Conservation (phyloP, 2,329 filamentous ascomycete species). For the Epichloe festucae region DNA sequence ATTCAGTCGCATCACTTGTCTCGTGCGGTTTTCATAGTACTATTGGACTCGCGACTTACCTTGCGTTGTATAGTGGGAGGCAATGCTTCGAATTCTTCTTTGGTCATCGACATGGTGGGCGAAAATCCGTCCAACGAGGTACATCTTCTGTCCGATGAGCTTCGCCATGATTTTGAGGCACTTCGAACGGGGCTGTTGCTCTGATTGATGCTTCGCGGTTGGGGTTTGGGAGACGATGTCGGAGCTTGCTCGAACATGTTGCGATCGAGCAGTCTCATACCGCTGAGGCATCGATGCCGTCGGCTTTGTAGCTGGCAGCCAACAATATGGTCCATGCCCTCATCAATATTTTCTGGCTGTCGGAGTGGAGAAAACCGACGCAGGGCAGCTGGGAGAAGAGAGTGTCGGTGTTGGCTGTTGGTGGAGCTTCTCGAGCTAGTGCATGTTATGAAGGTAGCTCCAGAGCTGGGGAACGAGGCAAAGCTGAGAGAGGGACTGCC, state of each 20-base stretch:
- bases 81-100: constrained; percentile 34
- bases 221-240: constrained; percentile 6
- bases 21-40: background rate
- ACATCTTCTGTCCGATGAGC: constrained; percentile 12
- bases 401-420: constrained; percentile 4
- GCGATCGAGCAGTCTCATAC: background rate
- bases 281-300: background rate
- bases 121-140: constrained; percentile 11
- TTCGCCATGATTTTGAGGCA: constrained; percentile 11
- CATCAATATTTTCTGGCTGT: background rate
- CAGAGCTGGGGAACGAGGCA: constrained; percentile 7
- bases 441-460: constrained; percentile 11
- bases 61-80: constrained; percentile 44
- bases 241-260: background rate
- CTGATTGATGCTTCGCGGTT: constrained; percentile 10
- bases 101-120: constrained; percentile 21
- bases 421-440: constrained; percentile 10
- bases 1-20: background rate
- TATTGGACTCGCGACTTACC: constrained; percentile 26
- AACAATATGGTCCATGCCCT: background rate
- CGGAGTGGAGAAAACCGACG: background rate
- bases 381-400: constrained; percentile 5
- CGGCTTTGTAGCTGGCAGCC: background rate
- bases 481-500: constrained; percentile 2
- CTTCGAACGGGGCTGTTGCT: constrained; percentile 10